A percentile compares a stretch with the other conserved stretches of the same genome.
Evolutionary conservation across 805 yeast genomes (phyloP).

Genomic region (Ogataea philodendri): DNA sequence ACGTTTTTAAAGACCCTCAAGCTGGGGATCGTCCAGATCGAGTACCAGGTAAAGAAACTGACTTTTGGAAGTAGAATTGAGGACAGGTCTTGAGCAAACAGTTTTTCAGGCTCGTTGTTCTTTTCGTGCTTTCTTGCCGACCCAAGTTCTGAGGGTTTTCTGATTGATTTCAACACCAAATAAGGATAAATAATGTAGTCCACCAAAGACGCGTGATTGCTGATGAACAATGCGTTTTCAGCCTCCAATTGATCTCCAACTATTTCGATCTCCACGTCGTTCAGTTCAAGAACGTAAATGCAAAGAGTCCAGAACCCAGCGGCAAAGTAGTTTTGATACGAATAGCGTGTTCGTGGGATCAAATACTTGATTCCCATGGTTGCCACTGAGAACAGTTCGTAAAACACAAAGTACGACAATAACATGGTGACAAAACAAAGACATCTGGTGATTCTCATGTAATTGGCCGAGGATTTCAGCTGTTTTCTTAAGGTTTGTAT

Average conservation of each 20-base stretch:
- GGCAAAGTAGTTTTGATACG: slow-evolving; percentile 25
- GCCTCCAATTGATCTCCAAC: slow-evolving; percentile 43
- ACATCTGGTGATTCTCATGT: slow-evolving; percentile 20
- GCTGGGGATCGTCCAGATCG: slow-evolving; percentile 60
- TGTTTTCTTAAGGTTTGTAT: slow-evolving; percentile 14
- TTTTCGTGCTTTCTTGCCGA: slow-evolving; percentile 2
- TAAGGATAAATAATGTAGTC: slow-evolving; percentile 59
- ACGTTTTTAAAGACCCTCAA: slow-evolving; percentile 45
- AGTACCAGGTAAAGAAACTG: slow-evolving; percentile 72
- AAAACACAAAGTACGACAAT: slow-evolving; percentile 18
- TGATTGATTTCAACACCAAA: slow-evolving; percentile 34
- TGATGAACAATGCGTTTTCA: slow-evolving; percentile 36
- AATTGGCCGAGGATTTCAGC: slow-evolving; percentile 10
- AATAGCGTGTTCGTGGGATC: slow-evolving; percentile 24
- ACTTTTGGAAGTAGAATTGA: slow-evolving; percentile 40
- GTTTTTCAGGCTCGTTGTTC: slow-evolving; percentile 11
- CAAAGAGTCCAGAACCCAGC: slow-evolving; percentile 36
- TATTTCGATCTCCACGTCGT: slow-evolving; percentile 38
- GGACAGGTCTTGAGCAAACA: slow-evolving; percentile 29
- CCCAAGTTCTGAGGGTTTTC: slow-evolving; percentile 10
- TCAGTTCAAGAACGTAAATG: slow-evolving; percentile 35
- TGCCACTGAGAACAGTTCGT: slow-evolving; percentile 15
- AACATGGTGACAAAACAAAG: slow-evolving; percentile 24
- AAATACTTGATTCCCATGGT: slow-evolving; percentile 20
- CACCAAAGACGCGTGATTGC: slow-evolving; percentile 67